A percentile compares a stretch with the other conserved stretches of the same genome.
These are phyloP conservation scores for Colletotrichum tanaceti DNA, from an alignment of 2,329 filamentous ascomycete species.

Conservation along the genomic window DNA sequence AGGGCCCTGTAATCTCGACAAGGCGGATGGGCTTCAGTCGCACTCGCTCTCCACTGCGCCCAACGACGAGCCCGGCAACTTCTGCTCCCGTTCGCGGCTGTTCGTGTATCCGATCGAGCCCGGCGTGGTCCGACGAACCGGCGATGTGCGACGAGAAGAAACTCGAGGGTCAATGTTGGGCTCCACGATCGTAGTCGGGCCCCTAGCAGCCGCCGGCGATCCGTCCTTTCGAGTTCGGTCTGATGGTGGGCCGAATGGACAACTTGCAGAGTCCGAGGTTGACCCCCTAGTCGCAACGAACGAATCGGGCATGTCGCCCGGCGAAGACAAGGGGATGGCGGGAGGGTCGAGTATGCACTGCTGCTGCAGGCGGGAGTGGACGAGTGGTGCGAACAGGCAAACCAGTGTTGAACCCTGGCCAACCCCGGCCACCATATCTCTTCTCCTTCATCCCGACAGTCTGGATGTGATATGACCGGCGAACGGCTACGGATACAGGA, in stretches of 20 bases:
- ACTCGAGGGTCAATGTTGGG: conserved; percentile 1
- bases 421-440: neutral
- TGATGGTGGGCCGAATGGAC: neutral
- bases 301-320: neutral
- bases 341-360: neutral
- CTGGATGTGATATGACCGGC: conserved; percentile 17
- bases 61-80: neutral
- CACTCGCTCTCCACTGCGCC: neutral
- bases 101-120: conserved; percentile 1
- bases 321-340: neutral
- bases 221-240: neutral
- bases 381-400: too few species aligned
- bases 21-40: neutral
- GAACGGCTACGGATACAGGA: conserved; percentile 1
- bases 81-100: neutral
- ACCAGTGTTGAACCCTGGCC: neutral
- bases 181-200: neutral
- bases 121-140: neutral
- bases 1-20: conserved; percentile 2
- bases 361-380: neutral
- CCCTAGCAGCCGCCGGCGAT: neutral
- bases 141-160: neutral
- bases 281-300: neutral
- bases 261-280: neutral
- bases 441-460: conserved; percentile 21